These are phyloP conservation scores for Nymphaea colorata DNA, from an alignment of 164 flowering plant species.

Conservation along the genomic window DNA sequence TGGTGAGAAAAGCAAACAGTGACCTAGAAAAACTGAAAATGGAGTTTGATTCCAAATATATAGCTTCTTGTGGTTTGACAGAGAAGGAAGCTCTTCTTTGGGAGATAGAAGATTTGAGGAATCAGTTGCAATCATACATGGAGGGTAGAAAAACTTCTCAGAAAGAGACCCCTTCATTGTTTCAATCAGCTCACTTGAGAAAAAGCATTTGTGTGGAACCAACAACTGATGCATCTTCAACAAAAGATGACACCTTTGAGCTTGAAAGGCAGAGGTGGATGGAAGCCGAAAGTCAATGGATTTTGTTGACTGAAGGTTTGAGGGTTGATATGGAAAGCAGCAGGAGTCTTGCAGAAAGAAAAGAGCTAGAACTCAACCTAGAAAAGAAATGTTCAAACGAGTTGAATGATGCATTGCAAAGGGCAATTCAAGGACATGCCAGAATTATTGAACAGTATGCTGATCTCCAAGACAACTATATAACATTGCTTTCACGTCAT, in stretches of 20 bases:
- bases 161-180: conserved; percentile 26
- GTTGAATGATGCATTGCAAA: conserved; percentile 71
- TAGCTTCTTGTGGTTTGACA: conserved; percentile 21
- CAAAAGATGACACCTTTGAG: conserved; percentile 48
- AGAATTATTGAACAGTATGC: conserved; percentile 85
- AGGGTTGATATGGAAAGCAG: conserved; percentile 62
- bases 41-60: conserved; percentile 10
- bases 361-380: conserved; percentile 48
- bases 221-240: conserved; percentile 4
- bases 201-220: conserved; percentile 20
- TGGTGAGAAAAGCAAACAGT: conserved; percentile 17
- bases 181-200: conserved; percentile 35
- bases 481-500: conserved; percentile 53
- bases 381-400: conserved; percentile 77
- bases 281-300: conserved; percentile 98
- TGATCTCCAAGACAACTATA: conserved; percentile 82
- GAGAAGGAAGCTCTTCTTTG: conserved; percentile 70
- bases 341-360: conserved; percentile 64
- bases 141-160: conserved; percentile 28
- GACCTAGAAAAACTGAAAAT: conserved; percentile 29
- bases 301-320: conserved; percentile 81
- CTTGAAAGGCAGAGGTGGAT: conserved; percentile 83
- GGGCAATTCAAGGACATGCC: conserved; percentile 76
- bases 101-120: conserved; percentile 56
- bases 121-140: conserved; percentile 35